These are phyloP conservation scores for Xerocomus nothofagi DNA, from an alignment of 1,284 basidiomycete genomes.

Conservation along the genomic window DNA sequence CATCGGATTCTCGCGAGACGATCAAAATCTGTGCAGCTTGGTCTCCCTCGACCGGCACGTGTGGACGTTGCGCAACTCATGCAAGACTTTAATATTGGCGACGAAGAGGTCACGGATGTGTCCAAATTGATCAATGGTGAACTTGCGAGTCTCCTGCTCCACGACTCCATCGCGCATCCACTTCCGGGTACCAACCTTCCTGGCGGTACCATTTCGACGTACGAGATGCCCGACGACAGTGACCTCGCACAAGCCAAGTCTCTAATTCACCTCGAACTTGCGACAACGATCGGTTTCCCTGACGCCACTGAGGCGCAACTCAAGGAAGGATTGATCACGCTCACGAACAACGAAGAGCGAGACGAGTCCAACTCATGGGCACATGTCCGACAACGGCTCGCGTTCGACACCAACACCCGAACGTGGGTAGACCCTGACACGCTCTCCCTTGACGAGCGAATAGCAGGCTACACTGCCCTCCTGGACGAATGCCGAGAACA, in stretches of 20 bases:
- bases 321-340: slow-evolving; percentile 65
- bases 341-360: slow-evolving; percentile 60
- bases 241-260: slow-evolving; percentile 72
- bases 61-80: slow-evolving; percentile 74
- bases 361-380: slow-evolving; percentile 71
- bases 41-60: slow-evolving; percentile 84
- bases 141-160: slow-evolving; percentile 76
- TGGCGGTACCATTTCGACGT: slow-evolving; percentile 71
- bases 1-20: slow-evolving; percentile 77
- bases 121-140: slow-evolving; percentile 77
- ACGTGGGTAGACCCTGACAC: slow-evolving; percentile 68
- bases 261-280: slow-evolving; percentile 81
- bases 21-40: slow-evolving; percentile 79
- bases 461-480: slow-evolving; percentile 63
- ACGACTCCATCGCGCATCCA: slow-evolving; percentile 89
- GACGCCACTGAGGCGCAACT: slow-evolving; percentile 79
- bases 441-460: slow-evolving; percentile 59
- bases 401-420: slow-evolving; percentile 57
- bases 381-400: slow-evolving; percentile 55
- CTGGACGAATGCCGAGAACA: slow-evolving; percentile 66
- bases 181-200: slow-evolving; percentile 86
- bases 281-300: slow-evolving; percentile 78
- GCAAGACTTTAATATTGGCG: slow-evolving; percentile 52
- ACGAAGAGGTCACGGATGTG: slow-evolving; percentile 51
- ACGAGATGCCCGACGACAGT: slow-evolving; percentile 79